These are phyloP conservation scores for Sphagnum contortum DNA, from an alignment of 225 moss, liverwort and hornwort species.

Conservation along the genomic window DNA sequence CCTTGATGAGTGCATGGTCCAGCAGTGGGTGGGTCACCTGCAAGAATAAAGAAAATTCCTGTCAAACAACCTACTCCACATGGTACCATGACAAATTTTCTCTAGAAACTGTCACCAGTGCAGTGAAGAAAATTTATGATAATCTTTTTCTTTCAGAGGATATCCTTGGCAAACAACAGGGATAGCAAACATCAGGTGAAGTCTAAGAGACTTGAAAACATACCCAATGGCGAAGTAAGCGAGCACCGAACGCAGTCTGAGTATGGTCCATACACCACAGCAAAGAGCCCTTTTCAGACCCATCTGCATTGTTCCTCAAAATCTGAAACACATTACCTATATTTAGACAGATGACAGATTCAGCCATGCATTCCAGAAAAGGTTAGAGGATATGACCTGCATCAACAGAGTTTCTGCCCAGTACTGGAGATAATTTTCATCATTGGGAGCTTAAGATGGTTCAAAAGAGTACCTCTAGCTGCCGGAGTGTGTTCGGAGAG, in stretches of 20 bases:
- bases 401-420: too few relatives aligned
- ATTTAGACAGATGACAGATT: too few relatives aligned
- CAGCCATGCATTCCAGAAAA: too few relatives aligned
- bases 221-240: slow-evolving; percentile 92
- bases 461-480: slow-evolving; percentile 62
- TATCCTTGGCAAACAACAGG: too few relatives aligned
- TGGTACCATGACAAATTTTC: too few relatives aligned
- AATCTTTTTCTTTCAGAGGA: too few relatives aligned
- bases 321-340: slow-evolving; percentile 31
- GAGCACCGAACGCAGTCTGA: slow-evolving; percentile 82
- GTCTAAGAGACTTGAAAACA: slow-evolving; percentile 7
- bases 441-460: neutral
- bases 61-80: too few relatives aligned
- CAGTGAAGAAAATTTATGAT: too few relatives aligned
- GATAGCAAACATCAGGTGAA: too few relatives aligned
- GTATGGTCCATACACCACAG: slow-evolving; percentile 96
- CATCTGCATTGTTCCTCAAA: slow-evolving; percentile 78
- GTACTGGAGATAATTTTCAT: neutral
- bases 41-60: neutral
- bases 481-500: slow-evolving; percentile 81
- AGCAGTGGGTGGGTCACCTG: slow-evolving; percentile 92
- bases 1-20: slow-evolving; percentile 52
- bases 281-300: slow-evolving; percentile 76
- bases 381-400: too few relatives aligned
- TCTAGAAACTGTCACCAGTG: too few relatives aligned